Conservation (phyloP, 768 basidiomycete species). For the Pleurotus tuber-regium region DNA sequence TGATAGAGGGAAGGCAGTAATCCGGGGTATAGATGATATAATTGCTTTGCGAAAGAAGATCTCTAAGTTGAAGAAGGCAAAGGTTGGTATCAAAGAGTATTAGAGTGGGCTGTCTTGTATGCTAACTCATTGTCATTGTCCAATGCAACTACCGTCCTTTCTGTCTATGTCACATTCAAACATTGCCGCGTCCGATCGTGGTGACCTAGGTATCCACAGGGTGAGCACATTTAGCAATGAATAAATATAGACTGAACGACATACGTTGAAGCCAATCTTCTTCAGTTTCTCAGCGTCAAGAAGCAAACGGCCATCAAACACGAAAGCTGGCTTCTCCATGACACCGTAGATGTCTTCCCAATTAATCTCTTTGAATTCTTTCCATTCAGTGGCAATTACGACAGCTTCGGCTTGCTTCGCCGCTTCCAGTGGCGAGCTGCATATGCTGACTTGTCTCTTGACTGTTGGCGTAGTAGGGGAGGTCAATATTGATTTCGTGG, state of each 20-base stretch:
- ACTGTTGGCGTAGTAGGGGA: slow-evolving; percentile 59
- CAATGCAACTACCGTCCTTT: background rate
- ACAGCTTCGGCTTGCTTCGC: slow-evolving; percentile 89
- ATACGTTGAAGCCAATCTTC: slow-evolving; percentile 87
- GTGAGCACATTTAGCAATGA: slow-evolving; percentile 1
- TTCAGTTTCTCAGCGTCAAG: slow-evolving; percentile 78
- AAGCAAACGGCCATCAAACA: slow-evolving; percentile 92
- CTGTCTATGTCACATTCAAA: slow-evolving; percentile 12
- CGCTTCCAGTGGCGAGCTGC: slow-evolving; percentile 76
- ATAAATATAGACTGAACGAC: slow-evolving; percentile 18
- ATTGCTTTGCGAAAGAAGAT: too few species aligned
- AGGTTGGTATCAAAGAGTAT: background rate
- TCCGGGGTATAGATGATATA: too few species aligned
- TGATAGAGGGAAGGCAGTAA: too few species aligned
- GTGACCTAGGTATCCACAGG: slow-evolving; percentile 39
- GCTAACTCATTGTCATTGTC: slow-evolving; percentile 2
- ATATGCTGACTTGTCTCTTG: slow-evolving; percentile 86
- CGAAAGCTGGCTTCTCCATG: slow-evolving; percentile 98
- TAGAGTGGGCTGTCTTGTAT: background rate
- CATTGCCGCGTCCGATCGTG: slow-evolving; percentile 48
- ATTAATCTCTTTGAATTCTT: slow-evolving; percentile 90
- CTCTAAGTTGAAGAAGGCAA: background rate
- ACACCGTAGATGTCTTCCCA: slow-evolving; percentile 81
- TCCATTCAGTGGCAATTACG: slow-evolving; percentile 97
- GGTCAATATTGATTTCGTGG: too few species aligned